These are phyloP conservation scores for Xylaria acuta DNA, from an alignment of 495 filamentous ascomycete genomes.

Conservation along the genomic window DNA sequence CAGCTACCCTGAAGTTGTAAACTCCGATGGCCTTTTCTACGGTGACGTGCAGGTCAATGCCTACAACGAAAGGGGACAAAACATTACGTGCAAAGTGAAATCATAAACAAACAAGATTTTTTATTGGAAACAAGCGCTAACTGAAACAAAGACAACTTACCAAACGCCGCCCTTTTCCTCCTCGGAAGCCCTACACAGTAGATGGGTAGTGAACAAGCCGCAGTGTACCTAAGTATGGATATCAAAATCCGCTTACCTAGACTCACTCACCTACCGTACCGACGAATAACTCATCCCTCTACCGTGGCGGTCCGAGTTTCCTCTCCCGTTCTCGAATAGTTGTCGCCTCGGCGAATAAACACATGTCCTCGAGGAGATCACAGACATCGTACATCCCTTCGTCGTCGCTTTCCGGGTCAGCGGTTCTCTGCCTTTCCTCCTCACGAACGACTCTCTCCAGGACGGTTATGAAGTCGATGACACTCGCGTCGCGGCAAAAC, in stretches of 20 bases:
- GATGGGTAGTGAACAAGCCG: background rate
- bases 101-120: background rate
- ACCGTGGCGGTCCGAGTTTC: slow-evolving; percentile 23
- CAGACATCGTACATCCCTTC: slow-evolving; percentile 34
- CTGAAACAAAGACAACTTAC: background rate
- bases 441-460: slow-evolving; percentile 24
- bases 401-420: background rate
- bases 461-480: slow-evolving; percentile 14
- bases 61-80: background rate
- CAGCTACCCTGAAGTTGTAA: slow-evolving; percentile 6
- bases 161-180: background rate
- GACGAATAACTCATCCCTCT: background rate
- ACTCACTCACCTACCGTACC: background rate
- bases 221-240: background rate
- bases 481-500: slow-evolving; percentile 28
- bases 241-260: slow-evolving; percentile 9
- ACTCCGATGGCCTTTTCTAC: background rate
- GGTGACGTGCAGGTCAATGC: background rate
- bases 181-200: background rate
- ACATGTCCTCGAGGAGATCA: slow-evolving; percentile 35
- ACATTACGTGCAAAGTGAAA: background rate
- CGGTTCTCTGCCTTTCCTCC: slow-evolving; percentile 14
- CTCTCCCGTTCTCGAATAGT: slow-evolving; percentile 26
- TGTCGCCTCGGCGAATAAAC: slow-evolving; percentile 32
- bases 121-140: background rate